These are phyloP conservation scores for Cercospora beticola DNA, from an alignment of 2,329 filamentous ascomycete species.

Conservation along the genomic window DNA sequence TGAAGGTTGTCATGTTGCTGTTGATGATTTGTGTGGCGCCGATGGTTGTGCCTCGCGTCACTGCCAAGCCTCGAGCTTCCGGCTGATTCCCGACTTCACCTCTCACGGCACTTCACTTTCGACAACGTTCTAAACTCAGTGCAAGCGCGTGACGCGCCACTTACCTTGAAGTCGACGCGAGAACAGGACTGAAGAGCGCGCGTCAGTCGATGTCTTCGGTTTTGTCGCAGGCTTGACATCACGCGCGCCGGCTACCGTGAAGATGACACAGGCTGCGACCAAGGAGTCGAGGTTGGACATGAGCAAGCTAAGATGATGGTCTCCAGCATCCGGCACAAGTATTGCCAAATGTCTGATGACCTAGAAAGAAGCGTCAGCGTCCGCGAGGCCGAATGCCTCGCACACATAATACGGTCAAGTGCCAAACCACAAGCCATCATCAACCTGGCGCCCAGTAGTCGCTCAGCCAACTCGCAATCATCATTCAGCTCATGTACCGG, in stretches of 20 bases:
- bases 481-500: neutral
- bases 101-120: too few species aligned
- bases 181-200: too few species aligned
- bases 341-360: neutral
- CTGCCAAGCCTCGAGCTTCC: neutral
- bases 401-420: neutral
- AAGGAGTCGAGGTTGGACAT: too few species aligned
- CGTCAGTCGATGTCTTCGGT: too few species aligned
- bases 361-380: neutral
- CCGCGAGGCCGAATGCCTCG: conserved; percentile 7
- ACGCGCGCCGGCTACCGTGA: too few species aligned
- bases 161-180: too few species aligned
- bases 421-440: neutral
- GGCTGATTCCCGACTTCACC: neutral
- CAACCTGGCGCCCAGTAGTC: neutral
- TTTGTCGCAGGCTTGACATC: too few species aligned
- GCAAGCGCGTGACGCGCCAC: too few species aligned
- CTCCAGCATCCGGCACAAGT: neutral
- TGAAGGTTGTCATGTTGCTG: too few species aligned
- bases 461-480: neutral
- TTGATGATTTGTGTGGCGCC: too few species aligned
- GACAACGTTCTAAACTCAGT: too few species aligned
- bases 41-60: neutral
- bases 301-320: neutral
- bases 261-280: too few species aligned